Conservation (phyloP, 768 basidiomycete species). For the Clitopilus passeckerianus region DNA sequence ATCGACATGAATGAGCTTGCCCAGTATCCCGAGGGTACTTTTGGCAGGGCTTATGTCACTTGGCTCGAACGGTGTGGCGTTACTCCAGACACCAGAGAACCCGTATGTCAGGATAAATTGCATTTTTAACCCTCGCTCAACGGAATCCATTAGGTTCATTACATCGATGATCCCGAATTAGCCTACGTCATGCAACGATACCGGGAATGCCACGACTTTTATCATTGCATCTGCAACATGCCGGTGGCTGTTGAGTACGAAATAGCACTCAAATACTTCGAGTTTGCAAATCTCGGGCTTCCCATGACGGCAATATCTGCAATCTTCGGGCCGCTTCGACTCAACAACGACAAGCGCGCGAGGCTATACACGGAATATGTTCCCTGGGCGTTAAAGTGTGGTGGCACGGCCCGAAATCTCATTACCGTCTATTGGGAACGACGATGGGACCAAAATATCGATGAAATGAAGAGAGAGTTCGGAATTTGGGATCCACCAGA, state of each 20-base stretch:
- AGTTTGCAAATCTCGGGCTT: slow-evolving; percentile 86
- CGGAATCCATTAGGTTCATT: slow-evolving; percentile 64
- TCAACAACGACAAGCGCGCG: slow-evolving; percentile 49
- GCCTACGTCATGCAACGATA: slow-evolving; percentile 99
- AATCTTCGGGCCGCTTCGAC: slow-evolving; percentile 70
- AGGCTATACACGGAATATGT: slow-evolving; percentile 77
- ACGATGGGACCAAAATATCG: slow-evolving; percentile 81
- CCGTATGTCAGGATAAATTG: slow-evolving; percentile 41
- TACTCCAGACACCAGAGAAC: slow-evolving; percentile 90
- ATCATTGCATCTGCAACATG: slow-evolving; percentile 86
- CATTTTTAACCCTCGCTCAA: background rate
- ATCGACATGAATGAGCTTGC: slow-evolving; percentile 68
- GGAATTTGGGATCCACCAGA: slow-evolving; percentile 83
- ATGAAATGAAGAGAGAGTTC: slow-evolving; percentile 79
- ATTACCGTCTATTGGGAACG: slow-evolving; percentile 96
- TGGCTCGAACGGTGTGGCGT: slow-evolving; percentile 89
- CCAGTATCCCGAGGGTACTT: slow-evolving; percentile 68
- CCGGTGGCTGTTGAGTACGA: slow-evolving; percentile 91
- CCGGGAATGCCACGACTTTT: slow-evolving; percentile 96
- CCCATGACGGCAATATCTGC: slow-evolving; percentile 85
- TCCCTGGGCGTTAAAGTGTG: slow-evolving; percentile 89
- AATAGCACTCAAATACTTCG: slow-evolving; percentile 91
- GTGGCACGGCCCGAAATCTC: slow-evolving; percentile 66
- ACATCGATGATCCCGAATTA: slow-evolving; percentile 90
- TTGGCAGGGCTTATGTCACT: slow-evolving; percentile 81